phyloP scores from a whole-genome alignment of 768 basidiomycete genomes.

The Cubamyces sp. region DNA sequence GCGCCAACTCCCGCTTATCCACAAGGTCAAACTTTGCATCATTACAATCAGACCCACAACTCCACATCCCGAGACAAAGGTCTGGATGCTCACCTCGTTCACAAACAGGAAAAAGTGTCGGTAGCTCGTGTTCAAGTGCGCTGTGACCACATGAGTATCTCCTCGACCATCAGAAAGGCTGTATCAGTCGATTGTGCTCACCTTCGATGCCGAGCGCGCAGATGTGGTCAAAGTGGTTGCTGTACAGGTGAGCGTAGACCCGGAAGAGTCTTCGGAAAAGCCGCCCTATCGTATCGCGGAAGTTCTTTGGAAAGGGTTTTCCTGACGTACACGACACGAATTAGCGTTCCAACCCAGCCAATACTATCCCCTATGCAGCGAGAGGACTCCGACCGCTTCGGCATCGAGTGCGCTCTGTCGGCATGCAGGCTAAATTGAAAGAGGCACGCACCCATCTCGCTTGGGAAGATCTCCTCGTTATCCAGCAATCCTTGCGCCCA shows the following conservation, averaged over 20 bases:
- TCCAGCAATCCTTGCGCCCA: slow-evolving; percentile 95
- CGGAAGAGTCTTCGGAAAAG: slow-evolving; percentile 93
- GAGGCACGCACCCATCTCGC: slow-evolving; percentile 76
- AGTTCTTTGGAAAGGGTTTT: slow-evolving; percentile 87
- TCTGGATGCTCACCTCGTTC: slow-evolving; percentile 71
- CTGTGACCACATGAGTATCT: slow-evolving; percentile 44
- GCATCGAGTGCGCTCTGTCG: not conserved
- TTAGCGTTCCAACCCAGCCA: not conserved
- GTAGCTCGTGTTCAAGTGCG: slow-evolving; percentile 98
- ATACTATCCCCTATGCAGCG: not conserved
- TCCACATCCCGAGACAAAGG: not conserved
- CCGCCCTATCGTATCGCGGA: slow-evolving; percentile 88
- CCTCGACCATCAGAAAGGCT: not conserved
- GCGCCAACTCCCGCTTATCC: slow-evolving; percentile 96
- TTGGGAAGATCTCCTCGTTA: slow-evolving; percentile 91
- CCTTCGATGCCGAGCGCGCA: slow-evolving; percentile 98
- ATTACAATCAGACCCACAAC: slow-evolving; percentile 18
- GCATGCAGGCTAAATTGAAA: slow-evolving; percentile 6
- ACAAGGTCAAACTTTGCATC: slow-evolving; percentile 79
- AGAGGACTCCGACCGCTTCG: not conserved
- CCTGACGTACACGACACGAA: slow-evolving; percentile 48
- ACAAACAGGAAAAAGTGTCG: slow-evolving; percentile 97
- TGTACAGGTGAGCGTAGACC: slow-evolving; percentile 98
- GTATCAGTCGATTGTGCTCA: slow-evolving; percentile 37
- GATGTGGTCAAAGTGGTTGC: slow-evolving; percentile 98